phyloP scores from a whole-genome alignment of 2,329 filamentous ascomycete species.

The Aspergillus amoenus region DNA sequence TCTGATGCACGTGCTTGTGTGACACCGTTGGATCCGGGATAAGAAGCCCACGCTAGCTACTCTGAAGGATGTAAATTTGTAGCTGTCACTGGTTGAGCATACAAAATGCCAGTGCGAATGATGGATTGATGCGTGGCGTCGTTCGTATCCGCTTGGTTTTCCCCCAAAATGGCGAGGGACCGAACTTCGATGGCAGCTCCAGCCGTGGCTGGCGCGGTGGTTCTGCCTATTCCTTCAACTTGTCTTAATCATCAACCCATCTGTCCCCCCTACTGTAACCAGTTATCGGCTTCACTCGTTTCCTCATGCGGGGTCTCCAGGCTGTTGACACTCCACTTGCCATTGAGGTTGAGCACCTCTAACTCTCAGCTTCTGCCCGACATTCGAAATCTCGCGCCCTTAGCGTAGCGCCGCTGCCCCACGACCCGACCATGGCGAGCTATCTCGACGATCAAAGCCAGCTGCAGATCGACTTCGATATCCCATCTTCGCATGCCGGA shows the following conservation, averaged over 20 bases:
- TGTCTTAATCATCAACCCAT: conserved; percentile 1
- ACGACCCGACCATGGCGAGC: conserved; percentile 37
- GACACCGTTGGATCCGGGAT: no score
- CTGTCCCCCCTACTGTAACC: not conserved
- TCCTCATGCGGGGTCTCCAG: conserved; percentile 4
- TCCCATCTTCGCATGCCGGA: conserved; percentile 26
- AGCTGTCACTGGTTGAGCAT: no score
- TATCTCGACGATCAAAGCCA: conserved; percentile 56
- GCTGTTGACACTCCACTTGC: not conserved
- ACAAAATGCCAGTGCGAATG: no score
- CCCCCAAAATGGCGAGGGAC: not conserved
- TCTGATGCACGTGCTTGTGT: not conserved
- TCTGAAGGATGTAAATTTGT: no score
- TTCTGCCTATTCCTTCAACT: conserved; percentile 1
- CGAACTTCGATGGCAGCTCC: not conserved
- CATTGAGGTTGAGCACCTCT: conserved; percentile 15
- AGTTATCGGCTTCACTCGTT: not conserved
- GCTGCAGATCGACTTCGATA: conserved; percentile 21
- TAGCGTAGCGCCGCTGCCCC: conserved; percentile 1
- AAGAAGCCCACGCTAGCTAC: no score
- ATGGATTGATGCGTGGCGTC: not conserved
- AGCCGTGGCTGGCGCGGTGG: conserved; percentile 9
- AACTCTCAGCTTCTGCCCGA: conserved; percentile 1
- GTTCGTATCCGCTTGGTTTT: not conserved
- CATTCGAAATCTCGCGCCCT: not conserved